Evolutionary conservation across 129 eudicot species (phyloP), one percentile per base, ranked within the genome.

Genomic region (Flaveria linearis): DNA sequence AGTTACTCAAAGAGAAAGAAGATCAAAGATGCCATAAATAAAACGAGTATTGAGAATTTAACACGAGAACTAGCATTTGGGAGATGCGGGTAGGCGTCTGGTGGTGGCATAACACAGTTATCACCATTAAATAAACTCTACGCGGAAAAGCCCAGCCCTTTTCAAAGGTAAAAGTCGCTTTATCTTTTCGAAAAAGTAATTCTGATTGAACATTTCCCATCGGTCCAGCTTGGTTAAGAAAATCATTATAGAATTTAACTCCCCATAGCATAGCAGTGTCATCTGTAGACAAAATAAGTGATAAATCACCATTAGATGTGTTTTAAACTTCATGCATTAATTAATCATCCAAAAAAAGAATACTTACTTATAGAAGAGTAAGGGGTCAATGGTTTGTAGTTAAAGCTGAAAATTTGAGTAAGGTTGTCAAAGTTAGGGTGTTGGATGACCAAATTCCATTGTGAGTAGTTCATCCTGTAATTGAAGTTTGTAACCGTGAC

Each of bases 241-340:
- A 84, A 80, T 94, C 97, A 18, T 94, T 94, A 83, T 91, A 91
- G 88, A 87, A 91, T 64, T 91, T 89, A 47, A 94, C 88, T 13
- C 99, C 99, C 93, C 94, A 94, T 42, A 94, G 81, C 99, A 94
- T 91, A 43, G 91, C 99, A 65, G 99, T 94, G 80, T 94, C 99
- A 86, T 94, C 99, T 94, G 93, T 71, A 30, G 3, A 55, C 33
- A 43, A 43, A 66, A 67, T 1, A 74, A 42, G 11, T 30, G n/a
- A 22, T 18, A 72, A 14, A 77, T 67, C 64, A 45, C 74, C 43
- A 15, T 77, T 52, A 72, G 58, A 43, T 26, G 18, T 9, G 56
- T 66, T 64, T 4, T 46, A 67, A 43, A 12, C 9, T 50, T 12
- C 46, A 56, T 8, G 60, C 67, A 28, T 78, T 49, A 79, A 39